Evolutionary conservation across 2,329 filamentous ascomycete genomes (phyloP), one percentile per base, ranked within the genome.

Genomic region (Davidsoniella virescens): DNA sequence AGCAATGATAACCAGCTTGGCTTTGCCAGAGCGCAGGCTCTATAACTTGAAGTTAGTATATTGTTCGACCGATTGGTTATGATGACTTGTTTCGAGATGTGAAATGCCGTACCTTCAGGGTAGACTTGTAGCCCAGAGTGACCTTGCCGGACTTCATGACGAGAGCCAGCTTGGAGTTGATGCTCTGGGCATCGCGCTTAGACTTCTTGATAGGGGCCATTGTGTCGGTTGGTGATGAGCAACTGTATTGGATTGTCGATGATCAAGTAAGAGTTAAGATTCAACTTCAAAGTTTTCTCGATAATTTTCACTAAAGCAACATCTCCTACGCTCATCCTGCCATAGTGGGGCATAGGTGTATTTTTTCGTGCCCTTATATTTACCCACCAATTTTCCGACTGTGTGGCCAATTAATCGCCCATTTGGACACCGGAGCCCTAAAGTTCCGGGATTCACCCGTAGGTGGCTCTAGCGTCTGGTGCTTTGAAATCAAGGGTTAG

Each of bases 1-100:
- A 61, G 66, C 64, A 54, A 94, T 93, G 72, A 94, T 87, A 69
- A 96, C 86, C 60, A 95, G 81, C 84, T 96, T 96, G 70, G 92
- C 92, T 82, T 95, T 96, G 71, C 90, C 88, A 61, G 81, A 84
- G 64, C 90, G 85, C 62, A 96, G 84, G 61, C 76, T 75, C 84
- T 96, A 40, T 17, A 20, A 25, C 40, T 20, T 4, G 12, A 33
- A 33, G 40, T 53, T 33, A 51, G 33, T 18, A 40, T 18, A 8
- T 20, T 94, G 66, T 92, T 76, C 50, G 62, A 63, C 44, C 20
- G 64, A 64, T 62, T 5, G 20, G 20, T 66, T 66, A 64, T 67
- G 55, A 18, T 20, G 16, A 17, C 36, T 40, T 52, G 50, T 43
- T 48, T 53, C 51, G 44, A 25, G 16, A 41, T 38, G 5, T 38